phyloP scores from a whole-genome alignment of 805 yeast species.

The Candida nitratophila region DNA sequence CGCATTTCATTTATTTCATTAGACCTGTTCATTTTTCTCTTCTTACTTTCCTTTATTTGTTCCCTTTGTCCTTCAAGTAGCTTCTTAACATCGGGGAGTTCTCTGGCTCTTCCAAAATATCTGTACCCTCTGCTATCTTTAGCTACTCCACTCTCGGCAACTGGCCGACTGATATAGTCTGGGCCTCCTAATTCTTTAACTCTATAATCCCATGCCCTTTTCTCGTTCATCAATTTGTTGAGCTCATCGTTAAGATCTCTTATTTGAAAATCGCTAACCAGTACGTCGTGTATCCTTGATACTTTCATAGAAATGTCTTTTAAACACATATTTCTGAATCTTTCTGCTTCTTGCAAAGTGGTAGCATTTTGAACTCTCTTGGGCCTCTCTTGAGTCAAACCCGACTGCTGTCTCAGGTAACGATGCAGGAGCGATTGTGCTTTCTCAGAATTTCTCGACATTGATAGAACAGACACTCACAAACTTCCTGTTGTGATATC shows the following conservation, averaged over 20 bases:
- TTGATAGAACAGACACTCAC: no score
- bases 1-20: conserved; percentile 11
- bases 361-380: conserved; percentile 45
- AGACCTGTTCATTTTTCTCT: conserved; percentile 9
- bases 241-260: conserved; percentile 70
- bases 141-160: conserved; percentile 1
- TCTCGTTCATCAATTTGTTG: conserved; percentile 61
- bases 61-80: conserved; percentile 30
- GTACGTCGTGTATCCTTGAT: conserved; percentile 55
- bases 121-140: conserved; percentile 43
- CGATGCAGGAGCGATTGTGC: conserved; percentile 66
- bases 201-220: conserved; percentile 71
- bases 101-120: conserved; percentile 81
- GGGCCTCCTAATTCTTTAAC: conserved; percentile 70
- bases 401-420: conserved; percentile 55
- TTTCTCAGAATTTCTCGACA: conserved; percentile 76
- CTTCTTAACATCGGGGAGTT: conserved; percentile 64
- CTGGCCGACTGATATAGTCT: conserved; percentile 36
- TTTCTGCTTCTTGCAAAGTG: conserved; percentile 57
- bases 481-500: no score
- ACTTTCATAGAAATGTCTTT: conserved; percentile 58
- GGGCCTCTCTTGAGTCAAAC: conserved; percentile 44
- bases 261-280: conserved; percentile 52
- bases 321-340: conserved; percentile 56
- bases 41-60: conserved; percentile 13